These are phyloP conservation scores for Lactarius vividus DNA, from an alignment of 768 basidiomycete species.

Conservation along the genomic window DNA sequence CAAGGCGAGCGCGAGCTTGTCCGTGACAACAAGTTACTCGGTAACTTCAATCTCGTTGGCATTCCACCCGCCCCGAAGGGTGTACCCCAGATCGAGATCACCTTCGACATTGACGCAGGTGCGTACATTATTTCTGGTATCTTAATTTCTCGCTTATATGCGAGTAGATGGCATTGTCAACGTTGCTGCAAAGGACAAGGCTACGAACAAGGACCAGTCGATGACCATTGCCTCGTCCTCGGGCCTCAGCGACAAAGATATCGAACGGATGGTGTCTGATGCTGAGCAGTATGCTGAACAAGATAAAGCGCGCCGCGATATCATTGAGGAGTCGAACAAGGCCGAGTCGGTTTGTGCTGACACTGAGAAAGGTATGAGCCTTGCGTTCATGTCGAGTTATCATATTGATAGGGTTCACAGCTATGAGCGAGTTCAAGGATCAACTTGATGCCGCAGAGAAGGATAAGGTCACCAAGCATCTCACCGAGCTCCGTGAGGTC, in stretches of 20 bases:
- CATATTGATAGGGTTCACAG: conserved; percentile 38
- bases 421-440: conserved; percentile 97
- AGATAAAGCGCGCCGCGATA: conserved; percentile 80
- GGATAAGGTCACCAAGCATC: conserved; percentile 88
- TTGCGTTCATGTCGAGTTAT: not conserved
- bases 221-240: conserved; percentile 99
- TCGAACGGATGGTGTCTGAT: conserved; percentile 94
- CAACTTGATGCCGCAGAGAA: conserved; percentile 90
- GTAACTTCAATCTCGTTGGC: conserved; percentile 99
- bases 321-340: conserved; percentile 97
- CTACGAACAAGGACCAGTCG: conserved; percentile 85
- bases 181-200: conserved; percentile 94
- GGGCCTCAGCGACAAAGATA: conserved; percentile 93
- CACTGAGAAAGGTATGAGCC: conserved; percentile 82
- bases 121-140: conserved; percentile 29
- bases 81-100: conserved; percentile 77
- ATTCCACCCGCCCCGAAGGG: conserved; percentile 83
- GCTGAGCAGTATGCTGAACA: conserved; percentile 92
- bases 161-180: conserved; percentile 88
- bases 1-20: conserved; percentile 99
- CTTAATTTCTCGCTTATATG: conserved; percentile 14
- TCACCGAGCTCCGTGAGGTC: conserved; percentile 85
- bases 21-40: conserved; percentile 96
- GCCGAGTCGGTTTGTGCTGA: conserved; percentile 92
- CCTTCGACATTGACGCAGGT: conserved; percentile 98